These are phyloP conservation scores for Lumnitzera racemosa DNA, from an alignment of 345 rosid species.

Conservation along the genomic window DNA sequence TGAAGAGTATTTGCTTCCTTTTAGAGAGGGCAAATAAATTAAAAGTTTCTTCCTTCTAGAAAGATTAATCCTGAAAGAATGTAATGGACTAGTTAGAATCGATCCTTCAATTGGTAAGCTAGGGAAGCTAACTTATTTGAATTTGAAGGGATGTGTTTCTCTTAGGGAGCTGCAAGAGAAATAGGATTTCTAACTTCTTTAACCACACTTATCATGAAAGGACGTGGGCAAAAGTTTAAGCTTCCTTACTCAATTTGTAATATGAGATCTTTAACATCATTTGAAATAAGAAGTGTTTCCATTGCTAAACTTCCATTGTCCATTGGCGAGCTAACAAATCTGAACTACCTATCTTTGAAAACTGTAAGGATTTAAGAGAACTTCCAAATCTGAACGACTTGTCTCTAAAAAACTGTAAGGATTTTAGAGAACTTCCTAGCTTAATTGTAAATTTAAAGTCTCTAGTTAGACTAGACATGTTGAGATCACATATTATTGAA, in stretches of 20 bases:
- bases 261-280: no score
- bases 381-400: no score
- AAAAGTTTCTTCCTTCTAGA: not conserved
- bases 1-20: not conserved
- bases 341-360: no score
- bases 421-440: not conserved
- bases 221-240: not conserved
- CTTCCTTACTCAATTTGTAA: no score
- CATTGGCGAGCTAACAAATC: not conserved
- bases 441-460: not conserved
- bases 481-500: not conserved
- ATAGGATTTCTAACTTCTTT: not conserved
- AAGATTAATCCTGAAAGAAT: not conserved
- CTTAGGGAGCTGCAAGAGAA: not conserved
- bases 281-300: not conserved
- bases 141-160: not conserved
- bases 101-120: not conserved
- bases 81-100: not conserved
- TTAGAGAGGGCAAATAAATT: not conserved
- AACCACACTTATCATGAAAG: not conserved
- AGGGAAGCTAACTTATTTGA: not conserved
- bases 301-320: not conserved
- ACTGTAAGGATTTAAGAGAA: no score
- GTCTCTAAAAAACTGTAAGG: not conserved
- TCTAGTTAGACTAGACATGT: not conserved